Evolutionary conservation across 768 basidiomycete genomes (phyloP).

Genomic region (Collybiopsis confluens): DNA sequence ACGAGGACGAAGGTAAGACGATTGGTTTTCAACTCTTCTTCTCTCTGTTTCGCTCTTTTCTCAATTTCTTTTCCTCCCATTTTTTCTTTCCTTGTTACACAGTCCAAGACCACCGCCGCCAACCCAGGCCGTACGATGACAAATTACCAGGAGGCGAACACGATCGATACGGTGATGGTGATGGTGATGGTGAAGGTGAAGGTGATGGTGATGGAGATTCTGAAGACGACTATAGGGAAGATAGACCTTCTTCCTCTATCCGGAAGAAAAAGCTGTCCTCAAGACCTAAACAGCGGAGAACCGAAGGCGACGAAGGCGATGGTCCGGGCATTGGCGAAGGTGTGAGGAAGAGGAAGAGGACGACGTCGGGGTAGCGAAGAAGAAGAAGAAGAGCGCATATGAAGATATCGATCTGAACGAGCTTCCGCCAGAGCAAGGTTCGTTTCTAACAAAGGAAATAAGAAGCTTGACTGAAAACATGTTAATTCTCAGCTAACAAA

Average conservation of each 20-base stretch:
- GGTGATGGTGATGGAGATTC: constrained; percentile 57
- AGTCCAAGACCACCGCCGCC: constrained; percentile 30
- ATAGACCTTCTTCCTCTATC: constrained; percentile 12
- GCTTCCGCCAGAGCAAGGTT: constrained; percentile 77
- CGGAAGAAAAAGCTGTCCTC: neutral
- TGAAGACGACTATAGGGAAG: constrained; percentile 27
- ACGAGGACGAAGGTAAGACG: constrained; percentile 65
- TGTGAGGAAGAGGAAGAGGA: constrained; percentile 12
- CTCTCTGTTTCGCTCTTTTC: too few relatives aligned
- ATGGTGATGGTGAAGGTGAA: constrained; percentile 20
- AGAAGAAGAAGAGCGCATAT: constrained; percentile 7
- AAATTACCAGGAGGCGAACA: too few relatives aligned
- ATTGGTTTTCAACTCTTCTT: too few relatives aligned
- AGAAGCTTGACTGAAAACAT: constrained; percentile 14
- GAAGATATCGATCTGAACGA: constrained; percentile 65
- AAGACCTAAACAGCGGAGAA: constrained; percentile 28
- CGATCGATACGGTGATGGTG: too few relatives aligned
- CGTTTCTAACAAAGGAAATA: constrained; percentile 7
- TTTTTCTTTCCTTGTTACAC: constrained; percentile 40
- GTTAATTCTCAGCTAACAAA: constrained; percentile 61
- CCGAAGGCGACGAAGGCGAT: neutral
- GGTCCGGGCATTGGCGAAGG: too few relatives aligned
- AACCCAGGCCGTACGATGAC: neutral
- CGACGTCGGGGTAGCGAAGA: too few relatives aligned
- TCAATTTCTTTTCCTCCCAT: too few relatives aligned